A percentile compares a stretch with the other conserved stretches of the same genome.
Conservation (phyloP, 768 basidiomycete species). For the Lactarius deliciosus region DNA sequence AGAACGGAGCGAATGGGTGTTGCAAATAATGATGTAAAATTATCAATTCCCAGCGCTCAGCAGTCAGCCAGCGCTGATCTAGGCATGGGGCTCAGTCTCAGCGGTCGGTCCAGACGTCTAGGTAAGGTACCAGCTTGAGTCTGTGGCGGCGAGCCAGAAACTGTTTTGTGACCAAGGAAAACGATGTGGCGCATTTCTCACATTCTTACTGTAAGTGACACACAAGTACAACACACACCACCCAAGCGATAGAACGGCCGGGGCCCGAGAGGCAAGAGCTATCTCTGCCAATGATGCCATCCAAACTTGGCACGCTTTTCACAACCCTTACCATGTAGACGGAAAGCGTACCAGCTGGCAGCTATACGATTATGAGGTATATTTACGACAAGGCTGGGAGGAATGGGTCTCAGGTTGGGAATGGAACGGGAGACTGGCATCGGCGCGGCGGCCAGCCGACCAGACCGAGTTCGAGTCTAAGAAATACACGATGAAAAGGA, state of each 20-base stretch:
- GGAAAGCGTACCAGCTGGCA: conserved; percentile 1
- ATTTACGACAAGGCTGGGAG: conserved; percentile 20
- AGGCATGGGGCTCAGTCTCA: not conserved
- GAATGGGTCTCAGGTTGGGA: not conserved
- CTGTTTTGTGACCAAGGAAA: not conserved
- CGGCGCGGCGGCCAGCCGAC: conserved; percentile 15
- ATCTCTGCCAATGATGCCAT: not conserved
- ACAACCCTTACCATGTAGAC: not conserved
- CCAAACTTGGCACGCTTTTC: not conserved
- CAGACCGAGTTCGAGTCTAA: conserved; percentile 1
- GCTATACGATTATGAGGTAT: conserved; percentile 26
- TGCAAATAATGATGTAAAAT: not conserved
- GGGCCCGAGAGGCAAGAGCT: not conserved
- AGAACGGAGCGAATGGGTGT: not conserved
- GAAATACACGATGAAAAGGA: conserved; percentile 19
- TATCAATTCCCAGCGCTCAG: not conserved
- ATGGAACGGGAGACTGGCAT: not conserved
- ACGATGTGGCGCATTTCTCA: not conserved
- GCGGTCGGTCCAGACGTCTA: not conserved
- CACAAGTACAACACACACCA: not conserved
- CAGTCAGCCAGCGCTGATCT: not conserved
- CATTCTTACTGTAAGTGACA: not conserved
- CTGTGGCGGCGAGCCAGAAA: not conserved
- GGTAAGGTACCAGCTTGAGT: not conserved
- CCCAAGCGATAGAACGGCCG: not conserved